phyloP scores from a whole-genome alignment of 140 eudicot genomes.

The Bidens hawaiensis region DNA sequence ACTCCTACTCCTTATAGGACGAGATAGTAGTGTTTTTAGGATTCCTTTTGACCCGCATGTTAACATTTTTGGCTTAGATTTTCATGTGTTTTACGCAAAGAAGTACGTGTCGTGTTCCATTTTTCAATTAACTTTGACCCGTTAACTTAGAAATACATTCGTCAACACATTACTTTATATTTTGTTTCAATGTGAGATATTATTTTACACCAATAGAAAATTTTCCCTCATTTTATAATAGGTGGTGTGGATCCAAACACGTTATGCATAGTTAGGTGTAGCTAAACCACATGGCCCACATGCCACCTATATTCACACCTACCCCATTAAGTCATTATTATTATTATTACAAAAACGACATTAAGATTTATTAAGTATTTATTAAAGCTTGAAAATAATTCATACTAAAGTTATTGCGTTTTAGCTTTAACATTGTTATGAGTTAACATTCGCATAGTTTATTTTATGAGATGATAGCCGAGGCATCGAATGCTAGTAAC shows the following conservation, averaged over 20 bases:
- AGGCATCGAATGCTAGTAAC: too few relatives aligned
- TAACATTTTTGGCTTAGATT: background rate
- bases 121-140: background rate
- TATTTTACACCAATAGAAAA: too few relatives aligned
- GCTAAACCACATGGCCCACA: constrained; percentile 6
- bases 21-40: background rate
- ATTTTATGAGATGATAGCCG: too few relatives aligned
- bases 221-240: background rate
- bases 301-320: constrained; percentile 15
- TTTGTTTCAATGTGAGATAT: background rate
- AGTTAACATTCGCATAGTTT: background rate
- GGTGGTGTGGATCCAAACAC: constrained; percentile 11
- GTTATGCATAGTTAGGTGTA: constrained; percentile 13
- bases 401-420: background rate
- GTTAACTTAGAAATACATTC: background rate
- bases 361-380: background rate
- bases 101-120: background rate
- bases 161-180: background rate
- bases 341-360: background rate
- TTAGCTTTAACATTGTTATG: too few relatives aligned
- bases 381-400: background rate
- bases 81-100: background rate
- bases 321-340: background rate
- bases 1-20: too few relatives aligned
- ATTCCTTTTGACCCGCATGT: too few relatives aligned